Percentiles rank a stretch among this genome's conserved stretches.
Conservation (phyloP, 345 rosid species). For the Erysimum cheiranthoides region DNA sequence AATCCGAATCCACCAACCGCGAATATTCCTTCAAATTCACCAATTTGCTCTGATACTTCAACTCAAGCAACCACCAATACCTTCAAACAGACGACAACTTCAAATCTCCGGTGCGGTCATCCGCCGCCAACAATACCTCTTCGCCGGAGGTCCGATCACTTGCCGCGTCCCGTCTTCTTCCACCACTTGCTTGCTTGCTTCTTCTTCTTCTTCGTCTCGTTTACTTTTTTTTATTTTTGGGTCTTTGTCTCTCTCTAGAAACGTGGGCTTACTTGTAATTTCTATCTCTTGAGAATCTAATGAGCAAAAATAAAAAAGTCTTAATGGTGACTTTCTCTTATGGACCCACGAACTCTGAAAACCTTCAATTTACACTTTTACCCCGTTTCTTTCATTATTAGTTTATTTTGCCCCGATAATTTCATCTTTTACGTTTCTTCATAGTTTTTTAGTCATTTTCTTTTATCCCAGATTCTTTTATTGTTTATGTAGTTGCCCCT, state of each 20-base stretch:
- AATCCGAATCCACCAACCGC: constrained; percentile 10
- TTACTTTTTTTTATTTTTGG: constrained; percentile 33
- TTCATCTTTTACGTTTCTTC: too few relatives aligned
- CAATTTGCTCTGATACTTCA: background rate
- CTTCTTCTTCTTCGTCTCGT: constrained; percentile 25
- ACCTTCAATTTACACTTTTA: background rate
- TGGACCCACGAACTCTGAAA: constrained; percentile 32
- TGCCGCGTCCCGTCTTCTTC: background rate
- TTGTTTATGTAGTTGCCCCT: too few relatives aligned
- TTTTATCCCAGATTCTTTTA: too few relatives aligned
- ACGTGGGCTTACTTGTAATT: constrained; percentile 39
- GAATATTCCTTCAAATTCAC: constrained; percentile 10
- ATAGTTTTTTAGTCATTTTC: too few relatives aligned
- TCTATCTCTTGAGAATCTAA: constrained; percentile 23
- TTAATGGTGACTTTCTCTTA: constrained; percentile 22
- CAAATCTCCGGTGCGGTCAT: background rate
- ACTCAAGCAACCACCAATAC: constrained; percentile 6
- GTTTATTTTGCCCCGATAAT: background rate
- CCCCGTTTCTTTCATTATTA: background rate
- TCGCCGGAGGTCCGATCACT: constrained; percentile 21
- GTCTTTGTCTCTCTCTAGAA: constrained; percentile 10
- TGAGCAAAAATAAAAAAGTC: background rate
- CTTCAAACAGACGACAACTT: constrained; percentile 26
- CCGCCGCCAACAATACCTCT: constrained; percentile 18
- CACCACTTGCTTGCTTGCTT: constrained; percentile 34